phyloP scores from a whole-genome alignment of 306 rosid species.

The Ormosia emarginata region DNA sequence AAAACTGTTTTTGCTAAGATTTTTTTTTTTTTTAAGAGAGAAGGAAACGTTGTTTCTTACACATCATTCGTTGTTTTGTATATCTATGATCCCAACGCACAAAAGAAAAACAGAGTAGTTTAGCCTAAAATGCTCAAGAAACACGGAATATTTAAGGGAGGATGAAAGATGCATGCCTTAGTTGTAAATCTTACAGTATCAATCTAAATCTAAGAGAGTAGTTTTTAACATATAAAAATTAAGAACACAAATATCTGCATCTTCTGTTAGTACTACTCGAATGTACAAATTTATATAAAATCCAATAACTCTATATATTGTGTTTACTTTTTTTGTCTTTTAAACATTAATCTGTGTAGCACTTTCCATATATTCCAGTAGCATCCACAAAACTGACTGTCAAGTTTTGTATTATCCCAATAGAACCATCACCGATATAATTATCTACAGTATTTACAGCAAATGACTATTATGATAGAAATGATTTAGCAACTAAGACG shows the following conservation, averaged over 20 bases:
- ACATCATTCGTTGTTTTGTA: neutral
- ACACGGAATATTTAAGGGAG: neutral
- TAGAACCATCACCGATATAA: neutral
- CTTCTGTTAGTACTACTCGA: neutral
- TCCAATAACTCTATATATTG: neutral
- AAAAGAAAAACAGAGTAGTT: neutral
- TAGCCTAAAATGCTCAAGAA: neutral
- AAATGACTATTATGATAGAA: neutral
- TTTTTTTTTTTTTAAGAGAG: neutral
- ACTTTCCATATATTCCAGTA: neutral
- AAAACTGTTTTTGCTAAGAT: neutral
- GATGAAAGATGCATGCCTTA: neutral
- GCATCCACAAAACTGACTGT: neutral
- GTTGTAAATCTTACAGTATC: neutral
- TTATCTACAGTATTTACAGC: neutral
- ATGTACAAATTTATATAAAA: neutral
- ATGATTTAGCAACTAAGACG: conserved; percentile 5
- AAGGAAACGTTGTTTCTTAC: neutral
- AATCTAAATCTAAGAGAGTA: neutral
- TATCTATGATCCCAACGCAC: neutral
- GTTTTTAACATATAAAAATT: neutral
- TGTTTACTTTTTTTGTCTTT: neutral
- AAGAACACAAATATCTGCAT: neutral
- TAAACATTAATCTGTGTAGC: neutral
- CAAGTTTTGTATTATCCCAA: neutral